Base-by-base conservation (phyloP, 2,329 filamentous ascomycete species). In the Fusarium sp. region DNA sequence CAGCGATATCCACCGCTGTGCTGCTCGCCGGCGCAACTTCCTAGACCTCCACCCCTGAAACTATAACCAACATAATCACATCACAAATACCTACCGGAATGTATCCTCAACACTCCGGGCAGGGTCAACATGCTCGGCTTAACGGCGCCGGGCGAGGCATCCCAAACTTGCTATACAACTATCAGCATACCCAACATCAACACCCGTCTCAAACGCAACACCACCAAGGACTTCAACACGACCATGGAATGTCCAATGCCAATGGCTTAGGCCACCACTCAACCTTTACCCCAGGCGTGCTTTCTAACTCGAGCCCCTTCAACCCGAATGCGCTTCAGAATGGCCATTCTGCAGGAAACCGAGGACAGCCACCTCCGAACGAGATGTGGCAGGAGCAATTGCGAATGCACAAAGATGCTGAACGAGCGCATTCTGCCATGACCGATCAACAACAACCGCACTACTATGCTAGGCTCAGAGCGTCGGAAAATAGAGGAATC, bases 371-470 rank as follows among this genome's bases (percentile, higher is more conserved):
- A 31, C 88, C 88, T 61, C 86, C 85, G 61, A 90, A 84, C 71
- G 90, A 91, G 75, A 93, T 97, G 82, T 98, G 95, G 95, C 91
- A 92, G 72, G 92, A 96, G 79, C 96, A 99, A 83, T 83, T 97
- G 73, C 91, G 93, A 70, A 85, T 95, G 78, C 92, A 91, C 71
- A 93, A 95, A 74, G 92, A 94, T 71, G 90, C 93, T 78, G 93
- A 89, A 85, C 91, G 85, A 84, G 91, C 86, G 83, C 92, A 88
- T 87, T 89, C 80, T 85, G 93, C 87, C 87, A 96, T 91, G 90
- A 88, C 85, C 12, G 89, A 91, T 51, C 88, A 90, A 73, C 87
- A 89, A 75, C 87, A 90, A 71, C 89, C 89, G 9, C 89, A 92
- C 77, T 91, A 91, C 81, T 95, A 95, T 81, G 93, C 92, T 20